phyloP scores from a whole-genome alignment of 1,284 basidiomycete species.

The Moesziomyces parantarcticus region DNA sequence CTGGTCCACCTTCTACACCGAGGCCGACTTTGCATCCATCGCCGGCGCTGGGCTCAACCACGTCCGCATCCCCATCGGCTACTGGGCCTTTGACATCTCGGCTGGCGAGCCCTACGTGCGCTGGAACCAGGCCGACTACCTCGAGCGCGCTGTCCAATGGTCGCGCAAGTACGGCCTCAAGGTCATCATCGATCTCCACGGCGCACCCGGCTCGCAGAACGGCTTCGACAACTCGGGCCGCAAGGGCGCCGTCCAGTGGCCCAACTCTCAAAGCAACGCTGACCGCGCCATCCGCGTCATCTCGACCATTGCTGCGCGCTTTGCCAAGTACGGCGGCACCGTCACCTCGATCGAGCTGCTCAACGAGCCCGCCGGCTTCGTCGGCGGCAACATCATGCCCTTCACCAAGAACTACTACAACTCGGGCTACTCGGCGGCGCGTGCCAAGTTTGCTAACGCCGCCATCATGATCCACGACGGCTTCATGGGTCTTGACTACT shows the following conservation, averaged over 20 bases:
- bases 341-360: constrained; percentile 63
- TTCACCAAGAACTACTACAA: constrained; percentile 52
- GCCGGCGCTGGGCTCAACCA: constrained; percentile 71
- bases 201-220: constrained; percentile 70
- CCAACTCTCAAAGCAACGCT: constrained; percentile 76
- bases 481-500: constrained; percentile 81
- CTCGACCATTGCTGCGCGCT: constrained; percentile 69
- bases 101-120: constrained; percentile 84
- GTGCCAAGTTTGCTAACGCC: constrained; percentile 40
- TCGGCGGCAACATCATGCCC: constrained; percentile 33
- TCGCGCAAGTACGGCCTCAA: constrained; percentile 81
- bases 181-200: constrained; percentile 79
- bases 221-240: constrained; percentile 75
- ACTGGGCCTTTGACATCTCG: constrained; percentile 88
- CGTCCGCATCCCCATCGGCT: constrained; percentile 87
- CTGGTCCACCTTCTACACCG: constrained; percentile 85
- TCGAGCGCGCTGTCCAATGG: constrained; percentile 79
- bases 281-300: constrained; percentile 78
- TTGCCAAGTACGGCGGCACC: constrained; percentile 54
- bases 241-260: constrained; percentile 77
- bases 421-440: constrained; percentile 45
- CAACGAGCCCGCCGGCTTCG: constrained; percentile 61
- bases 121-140: constrained; percentile 76
- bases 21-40: constrained; percentile 79
- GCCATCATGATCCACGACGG: constrained; percentile 80